Base-by-base conservation (phyloP, 2,329 filamentous ascomycete species). In the Colletotrichum tabaci region DNA sequence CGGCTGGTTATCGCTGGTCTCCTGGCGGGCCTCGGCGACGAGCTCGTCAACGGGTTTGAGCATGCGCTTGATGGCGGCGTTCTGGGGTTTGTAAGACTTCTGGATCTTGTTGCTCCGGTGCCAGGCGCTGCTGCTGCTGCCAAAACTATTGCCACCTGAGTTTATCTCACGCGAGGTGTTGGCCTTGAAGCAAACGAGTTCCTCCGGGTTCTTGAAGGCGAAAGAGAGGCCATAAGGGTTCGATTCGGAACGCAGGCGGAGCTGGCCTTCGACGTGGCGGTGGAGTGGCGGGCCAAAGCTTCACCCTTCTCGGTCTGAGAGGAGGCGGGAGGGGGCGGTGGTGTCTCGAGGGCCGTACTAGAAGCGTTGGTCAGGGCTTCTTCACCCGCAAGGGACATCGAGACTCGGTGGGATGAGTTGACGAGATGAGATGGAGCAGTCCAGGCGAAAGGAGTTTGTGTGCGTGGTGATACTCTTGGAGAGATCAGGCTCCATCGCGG, bases 31-130 rank as follows among this genome's bases (percentile, higher is more conserved):
- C 55, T 94, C 91, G 38, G 92, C 91, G 16, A 93, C 87, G 82
- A 98, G 96, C 79, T 98, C 94, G 78, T 98, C 94, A 2, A 98
- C 95, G 2, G 93, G 92, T 84, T 97, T 98, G 74, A 98, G 87
- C 84, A 98, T 89, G 18, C 94, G 90, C 84, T 98, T 91, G 75
- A 98, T 98, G 76, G 94, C 95, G 81, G 96, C 94, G 80, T 98
- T 98, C 80, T 98, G 96, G 46, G 88, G 88, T 80, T 94, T 89
- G 86, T 98, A 98, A 84, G 98, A 98, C 63, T 90, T 88, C 77
- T 93, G 88, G n/a, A 98, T 80, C 78, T 89, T 91, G 74, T 84
- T 86, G n/a, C 87, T 80, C 58, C 82, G 82, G 47, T 75, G 69
- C 65, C 77, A 80, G 15, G 78, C 77, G 4, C 74, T 75, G 30